Evolutionary conservation across 148 eudicot species (phyloP).

Genomic region (Gaultheria prostrata): DNA sequence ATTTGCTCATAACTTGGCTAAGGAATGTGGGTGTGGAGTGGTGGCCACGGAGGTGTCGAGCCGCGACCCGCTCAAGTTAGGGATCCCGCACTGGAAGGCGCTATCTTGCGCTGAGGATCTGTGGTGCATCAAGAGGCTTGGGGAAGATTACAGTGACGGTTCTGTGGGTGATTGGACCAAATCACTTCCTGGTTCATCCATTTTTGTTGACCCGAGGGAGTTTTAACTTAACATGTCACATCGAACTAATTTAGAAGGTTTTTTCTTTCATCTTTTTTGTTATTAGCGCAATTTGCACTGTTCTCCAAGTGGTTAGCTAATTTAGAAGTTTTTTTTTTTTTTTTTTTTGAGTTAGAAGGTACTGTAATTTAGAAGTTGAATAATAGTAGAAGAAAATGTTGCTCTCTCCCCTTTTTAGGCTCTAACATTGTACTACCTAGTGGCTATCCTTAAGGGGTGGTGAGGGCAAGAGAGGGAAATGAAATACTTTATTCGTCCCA

Average conservation of each 20-base stretch:
- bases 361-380: background rate
- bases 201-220: slow-evolving; percentile 89
- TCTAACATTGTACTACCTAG: background rate
- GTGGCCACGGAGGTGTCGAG: slow-evolving; percentile 75
- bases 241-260: background rate
- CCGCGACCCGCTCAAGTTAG: slow-evolving; percentile 63
- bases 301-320: too few relatives aligned
- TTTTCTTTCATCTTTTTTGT: background rate
- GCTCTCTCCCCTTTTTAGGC: background rate
- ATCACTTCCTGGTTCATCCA: slow-evolving; percentile 51
- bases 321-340: too few relatives aligned
- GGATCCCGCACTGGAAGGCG: slow-evolving; percentile 78
- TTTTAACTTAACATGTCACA: slow-evolving; percentile 22
- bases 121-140: slow-evolving; percentile 78
- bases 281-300: too few relatives aligned
- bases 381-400: background rate
- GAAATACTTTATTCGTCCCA: too few relatives aligned
- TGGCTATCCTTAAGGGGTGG: background rate
- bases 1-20: slow-evolving; percentile 73
- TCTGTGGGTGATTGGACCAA: slow-evolving; percentile 80
- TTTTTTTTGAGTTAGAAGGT: too few relatives aligned
- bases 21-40: slow-evolving; percentile 57
- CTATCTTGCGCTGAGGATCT: slow-evolving; percentile 69
- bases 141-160: slow-evolving; percentile 71
- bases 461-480: background rate